These are phyloP conservation scores for Cucumis sativus DNA, from an alignment of 306 rosid genomes.

Conservation along the genomic window Cucumber_9930_V3 NC_026660.2:29748501-29749000, in stretches of 20 bases:
- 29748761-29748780: constrained; percentile 9
- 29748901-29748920: no score
- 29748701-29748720: not conserved
- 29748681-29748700: not conserved
- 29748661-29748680: not conserved
- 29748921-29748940: no score
- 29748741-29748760: constrained; percentile 6
- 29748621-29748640: not conserved
- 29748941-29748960: no score
- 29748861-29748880: not conserved
- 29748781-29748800: not conserved
- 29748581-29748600: not conserved
- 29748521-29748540: constrained; percentile 72
- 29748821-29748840: not conserved
- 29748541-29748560: constrained; percentile 91
- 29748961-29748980: no score
- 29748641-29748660: not conserved
- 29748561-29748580: constrained; percentile 79
- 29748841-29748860: not conserved
- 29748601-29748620: constrained; percentile 8
- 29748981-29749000: no score
- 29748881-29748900: not conserved
- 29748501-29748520: constrained; percentile 95
- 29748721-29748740: constrained; percentile 23
- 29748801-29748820: not conserved